Conservation (phyloP, 805 yeast genomes). For the Saccharomycopsis oosterbeekiorum region DNA sequence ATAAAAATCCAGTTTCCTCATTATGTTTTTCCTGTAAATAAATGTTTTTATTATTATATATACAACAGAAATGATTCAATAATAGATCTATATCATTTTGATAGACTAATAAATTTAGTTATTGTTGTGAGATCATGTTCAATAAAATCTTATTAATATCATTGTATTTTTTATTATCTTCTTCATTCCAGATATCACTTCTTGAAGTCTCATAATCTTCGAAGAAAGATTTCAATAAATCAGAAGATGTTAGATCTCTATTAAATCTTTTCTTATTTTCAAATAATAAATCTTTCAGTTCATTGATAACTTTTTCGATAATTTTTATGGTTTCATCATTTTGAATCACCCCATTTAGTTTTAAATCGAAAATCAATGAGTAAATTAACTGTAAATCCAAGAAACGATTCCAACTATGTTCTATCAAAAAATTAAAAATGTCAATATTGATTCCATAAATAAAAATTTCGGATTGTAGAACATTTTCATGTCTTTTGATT, state of each 20-base stretch:
- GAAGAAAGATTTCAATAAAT: neutral
- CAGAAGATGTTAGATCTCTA: neutral
- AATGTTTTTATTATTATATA: neutral
- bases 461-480: neutral
- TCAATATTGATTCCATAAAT: conserved; percentile 12
- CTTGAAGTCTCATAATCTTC: conserved; percentile 3
- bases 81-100: no score
- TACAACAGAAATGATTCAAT: no score
- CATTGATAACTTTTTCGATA: conserved; percentile 3
- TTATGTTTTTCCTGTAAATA: neutral
- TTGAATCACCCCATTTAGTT: conserved; percentile 7
- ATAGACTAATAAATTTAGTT: neutral
- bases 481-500: neutral
- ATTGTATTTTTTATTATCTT: conserved; percentile 2
- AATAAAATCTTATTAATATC: neutral
- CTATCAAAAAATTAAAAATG: conserved; percentile 13
- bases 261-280: neutral
- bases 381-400: conserved; percentile 9
- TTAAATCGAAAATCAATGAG: conserved; percentile 6
- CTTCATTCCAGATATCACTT: conserved; percentile 9
- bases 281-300: conserved; percentile 2
- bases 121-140: neutral
- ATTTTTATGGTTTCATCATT: conserved; percentile 6
- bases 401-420: conserved; percentile 8
- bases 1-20: no score